Percentiles rank a stretch among this genome's conserved stretches.
These are phyloP conservation scores for Xylaria sp. DNA, from an alignment of 2,329 filamentous ascomycete species.

Conservation along the genomic window DNA sequence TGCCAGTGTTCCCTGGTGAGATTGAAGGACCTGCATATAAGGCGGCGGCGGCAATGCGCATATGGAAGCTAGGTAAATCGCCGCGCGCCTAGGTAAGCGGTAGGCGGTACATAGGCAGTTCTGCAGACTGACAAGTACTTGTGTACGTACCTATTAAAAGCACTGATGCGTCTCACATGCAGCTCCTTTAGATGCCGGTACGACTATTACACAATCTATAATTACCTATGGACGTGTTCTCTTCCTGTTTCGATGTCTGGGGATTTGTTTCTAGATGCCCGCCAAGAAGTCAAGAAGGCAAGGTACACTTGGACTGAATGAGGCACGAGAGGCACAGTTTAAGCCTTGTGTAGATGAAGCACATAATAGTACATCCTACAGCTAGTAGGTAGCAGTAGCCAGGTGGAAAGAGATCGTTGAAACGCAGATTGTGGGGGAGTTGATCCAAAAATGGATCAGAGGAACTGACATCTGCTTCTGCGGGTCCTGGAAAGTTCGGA, in stretches of 20 bases:
- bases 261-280: constrained; percentile 14
- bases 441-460: constrained; percentile 22
- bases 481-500: constrained; percentile 12
- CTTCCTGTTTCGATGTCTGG: not conserved
- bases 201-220: not conserved
- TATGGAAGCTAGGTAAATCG: not conserved
- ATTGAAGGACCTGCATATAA: not conserved
- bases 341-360: no score
- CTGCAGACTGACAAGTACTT: no score
- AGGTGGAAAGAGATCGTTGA: constrained; percentile 12
- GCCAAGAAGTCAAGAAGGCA: constrained; percentile 3
- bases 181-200: not conserved
- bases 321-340: not conserved
- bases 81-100: not conserved
- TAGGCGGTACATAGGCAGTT: no score
- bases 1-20: not conserved
- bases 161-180: not conserved
- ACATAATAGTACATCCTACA: not conserved
- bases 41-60: no score
- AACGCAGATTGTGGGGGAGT: constrained; percentile 20
- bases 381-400: not conserved
- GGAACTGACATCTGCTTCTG: not conserved
- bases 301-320: not conserved
- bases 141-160: not conserved
- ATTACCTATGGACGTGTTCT: not conserved